A percentile compares a stretch with the other conserved stretches of the same genome.
These are phyloP conservation scores for Fagopyrum esculentum DNA, from an alignment of 148 eudicot genomes.

Conservation along the genomic window DNA sequence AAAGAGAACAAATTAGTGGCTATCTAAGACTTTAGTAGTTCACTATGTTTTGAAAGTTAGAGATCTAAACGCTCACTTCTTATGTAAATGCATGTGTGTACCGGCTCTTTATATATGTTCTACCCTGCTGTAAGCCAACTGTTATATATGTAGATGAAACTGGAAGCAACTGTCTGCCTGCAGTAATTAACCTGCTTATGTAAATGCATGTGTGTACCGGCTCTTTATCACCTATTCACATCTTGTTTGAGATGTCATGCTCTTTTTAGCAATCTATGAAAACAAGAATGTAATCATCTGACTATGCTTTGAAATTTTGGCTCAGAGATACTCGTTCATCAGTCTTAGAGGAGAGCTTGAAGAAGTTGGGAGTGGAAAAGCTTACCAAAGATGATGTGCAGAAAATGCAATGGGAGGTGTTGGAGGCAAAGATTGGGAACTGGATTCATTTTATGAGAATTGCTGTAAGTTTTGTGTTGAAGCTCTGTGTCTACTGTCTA, in stretches of 20 bases:
- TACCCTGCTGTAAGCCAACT: background rate
- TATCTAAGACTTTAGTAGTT: background rate
- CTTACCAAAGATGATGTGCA: slow-evolving; percentile 98
- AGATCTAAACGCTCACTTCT: no score
- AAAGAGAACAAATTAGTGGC: background rate
- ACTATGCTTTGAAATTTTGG: background rate
- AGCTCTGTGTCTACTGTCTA: background rate
- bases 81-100: no score
- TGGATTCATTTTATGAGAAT: slow-evolving; percentile 99
- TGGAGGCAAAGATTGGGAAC: slow-evolving; percentile 97
- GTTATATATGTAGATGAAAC: background rate
- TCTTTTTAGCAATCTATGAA: background rate
- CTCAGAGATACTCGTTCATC: slow-evolving; percentile 86
- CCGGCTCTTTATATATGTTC: background rate
- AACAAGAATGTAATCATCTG: background rate
- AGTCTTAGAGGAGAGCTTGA: slow-evolving; percentile 89
- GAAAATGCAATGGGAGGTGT: slow-evolving; percentile 98
- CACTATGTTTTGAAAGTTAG: background rate
- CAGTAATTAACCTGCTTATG: background rate
- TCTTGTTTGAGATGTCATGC: background rate
- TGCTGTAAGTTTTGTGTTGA: slow-evolving; percentile 52
- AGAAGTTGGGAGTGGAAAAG: slow-evolving; percentile 88
- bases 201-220: background rate
- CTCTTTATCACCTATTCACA: background rate
- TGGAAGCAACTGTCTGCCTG: background rate